Evolutionary conservation across 495 filamentous ascomycete genomes (phyloP), one percentile per base, ranked within the genome.

Genomic region (Daldinia grandis): DNA sequence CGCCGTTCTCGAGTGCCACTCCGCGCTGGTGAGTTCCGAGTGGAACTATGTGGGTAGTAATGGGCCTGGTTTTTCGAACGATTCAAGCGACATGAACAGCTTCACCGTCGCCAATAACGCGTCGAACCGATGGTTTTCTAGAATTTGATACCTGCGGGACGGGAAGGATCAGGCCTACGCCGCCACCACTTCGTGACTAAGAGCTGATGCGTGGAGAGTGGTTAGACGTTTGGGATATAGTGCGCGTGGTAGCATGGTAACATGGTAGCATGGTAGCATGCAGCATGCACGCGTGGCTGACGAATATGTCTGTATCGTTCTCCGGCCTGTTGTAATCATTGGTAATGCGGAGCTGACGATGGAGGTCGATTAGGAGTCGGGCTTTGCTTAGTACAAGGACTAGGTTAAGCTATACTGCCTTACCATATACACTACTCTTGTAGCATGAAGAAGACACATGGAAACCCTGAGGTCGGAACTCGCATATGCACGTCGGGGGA

Each of bases 41-140:
- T 67, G 58, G 55, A 59, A 71, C 62, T 33, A 33, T 49, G 51
- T 67, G 63, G 58, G 69, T 71, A 67, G 63, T 21, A 71, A 58
- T 62, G 40, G 54, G 62, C 47, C 21, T 15, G 4, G 51, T 54
- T 53, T 35, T 53, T 27, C 8, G 24, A 54, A 63, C 27, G 31
- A 53, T 62, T 28, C 9, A 17, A 51, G 28, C 24, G 1, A 25
- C 38, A 15, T 60, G 61, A 61, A 50, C 27, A 17, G 57, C 56
- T 14, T 57, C 49, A 5, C 38, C 61, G 50, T 53, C 33, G 30
- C 31, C 30, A 54, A 27, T 55, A 42, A 63, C 44, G 19, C 53
- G 64, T 27, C n/a, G 59, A 38, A 44, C 27, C 42, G 58, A 47
- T 42, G 40, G 12, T 58, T 54, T 54, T 68, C 42, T 62, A 56